Evolutionary conservation across 23 red algal genomes (phyloP).

Genomic region (Gracilaria domingensis): DNA sequence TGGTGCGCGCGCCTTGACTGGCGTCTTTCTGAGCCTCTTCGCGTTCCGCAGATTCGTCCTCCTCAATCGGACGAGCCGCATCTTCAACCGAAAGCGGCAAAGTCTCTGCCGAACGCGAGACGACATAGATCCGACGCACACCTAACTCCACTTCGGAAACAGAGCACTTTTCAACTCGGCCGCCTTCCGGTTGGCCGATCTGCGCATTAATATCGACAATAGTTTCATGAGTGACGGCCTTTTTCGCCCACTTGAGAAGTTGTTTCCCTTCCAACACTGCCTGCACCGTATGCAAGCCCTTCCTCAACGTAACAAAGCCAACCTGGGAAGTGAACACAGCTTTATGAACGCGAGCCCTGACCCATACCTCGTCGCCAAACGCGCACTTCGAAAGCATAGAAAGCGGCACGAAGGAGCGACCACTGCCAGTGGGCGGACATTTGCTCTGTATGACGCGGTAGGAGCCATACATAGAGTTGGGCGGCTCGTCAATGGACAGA

Average conservation of each 20-base stretch:
- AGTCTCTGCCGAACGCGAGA: constrained; percentile 65
- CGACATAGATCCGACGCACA: constrained; percentile 85
- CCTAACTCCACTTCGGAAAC: constrained; percentile 65
- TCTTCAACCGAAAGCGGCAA: constrained; percentile 92
- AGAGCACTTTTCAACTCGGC: constrained; percentile 83
- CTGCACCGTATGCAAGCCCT: constrained; percentile 82
- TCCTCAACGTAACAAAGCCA: constrained; percentile 87
- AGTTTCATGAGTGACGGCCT: constrained; percentile 80
- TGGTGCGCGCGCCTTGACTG: not conserved
- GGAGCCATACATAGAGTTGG: constrained; percentile 70
- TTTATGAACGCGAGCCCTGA: constrained; percentile 88
- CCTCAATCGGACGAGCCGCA: constrained; percentile 77
- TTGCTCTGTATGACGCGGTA: constrained; percentile 83
- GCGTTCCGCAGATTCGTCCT: not conserved
- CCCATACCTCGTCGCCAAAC: constrained; percentile 72
- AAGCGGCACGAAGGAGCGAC: constrained; percentile 60
- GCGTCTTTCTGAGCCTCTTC: not conserved
- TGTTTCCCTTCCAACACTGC: constrained; percentile 77
- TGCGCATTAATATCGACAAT: constrained; percentile 85
- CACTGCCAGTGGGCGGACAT: constrained; percentile 43
- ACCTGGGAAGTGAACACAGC: constrained; percentile 71
- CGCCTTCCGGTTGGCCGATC: constrained; percentile 62
- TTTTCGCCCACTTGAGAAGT: constrained; percentile 87
- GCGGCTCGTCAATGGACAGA: constrained; percentile 15
- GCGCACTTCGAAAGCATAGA: constrained; percentile 32